Evolutionary conservation across 495 filamentous ascomycete genomes (phyloP).

Genomic region (Amniculicola lignicola): DNA sequence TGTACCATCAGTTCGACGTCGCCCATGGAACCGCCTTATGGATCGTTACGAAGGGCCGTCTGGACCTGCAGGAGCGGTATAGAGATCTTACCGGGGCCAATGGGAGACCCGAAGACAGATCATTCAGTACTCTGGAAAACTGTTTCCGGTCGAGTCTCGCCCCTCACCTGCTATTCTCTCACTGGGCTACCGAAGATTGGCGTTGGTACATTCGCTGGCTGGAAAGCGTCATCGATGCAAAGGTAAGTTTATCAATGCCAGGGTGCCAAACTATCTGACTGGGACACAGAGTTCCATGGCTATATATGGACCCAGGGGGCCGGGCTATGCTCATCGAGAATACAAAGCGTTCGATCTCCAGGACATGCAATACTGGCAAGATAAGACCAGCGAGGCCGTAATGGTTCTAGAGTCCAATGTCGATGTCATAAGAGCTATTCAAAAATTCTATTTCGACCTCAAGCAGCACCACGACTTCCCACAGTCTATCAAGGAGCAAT

Average conservation of each 20-base stretch:
- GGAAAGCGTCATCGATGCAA: conserved; percentile 39
- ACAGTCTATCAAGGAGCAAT: conserved; percentile 16
- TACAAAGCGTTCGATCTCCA: conserved; percentile 33
- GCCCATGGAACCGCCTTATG: conserved; percentile 32
- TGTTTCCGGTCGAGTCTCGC: conserved; percentile 28
- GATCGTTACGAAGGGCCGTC: conserved; percentile 31
- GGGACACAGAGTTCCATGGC: no score
- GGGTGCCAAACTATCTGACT: no score
- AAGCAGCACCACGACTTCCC: conserved; percentile 37
- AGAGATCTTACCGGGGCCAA: conserved; percentile 38
- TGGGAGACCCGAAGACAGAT: conserved; percentile 35
- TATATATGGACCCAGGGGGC: not conserved
- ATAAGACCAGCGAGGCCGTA: conserved; percentile 40
- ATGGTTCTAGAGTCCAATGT: conserved; percentile 44
- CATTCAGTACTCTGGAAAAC: conserved; percentile 9
- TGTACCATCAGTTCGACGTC: conserved; percentile 50
- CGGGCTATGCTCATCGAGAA: not conserved
- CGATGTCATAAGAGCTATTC: conserved; percentile 41
- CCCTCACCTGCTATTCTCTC: conserved; percentile 36
- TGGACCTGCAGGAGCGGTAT: conserved; percentile 35
- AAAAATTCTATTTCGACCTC: conserved; percentile 40
- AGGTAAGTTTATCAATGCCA: conserved; percentile 16
- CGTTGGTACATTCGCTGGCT: conserved; percentile 44
- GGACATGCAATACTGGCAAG: conserved; percentile 41
- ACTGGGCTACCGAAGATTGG: conserved; percentile 48